A percentile compares a stretch with the other conserved stretches of the same genome.
Evolutionary conservation across 345 rosid genomes (phyloP).

Genomic region (Populus ilicifolia): DNA sequence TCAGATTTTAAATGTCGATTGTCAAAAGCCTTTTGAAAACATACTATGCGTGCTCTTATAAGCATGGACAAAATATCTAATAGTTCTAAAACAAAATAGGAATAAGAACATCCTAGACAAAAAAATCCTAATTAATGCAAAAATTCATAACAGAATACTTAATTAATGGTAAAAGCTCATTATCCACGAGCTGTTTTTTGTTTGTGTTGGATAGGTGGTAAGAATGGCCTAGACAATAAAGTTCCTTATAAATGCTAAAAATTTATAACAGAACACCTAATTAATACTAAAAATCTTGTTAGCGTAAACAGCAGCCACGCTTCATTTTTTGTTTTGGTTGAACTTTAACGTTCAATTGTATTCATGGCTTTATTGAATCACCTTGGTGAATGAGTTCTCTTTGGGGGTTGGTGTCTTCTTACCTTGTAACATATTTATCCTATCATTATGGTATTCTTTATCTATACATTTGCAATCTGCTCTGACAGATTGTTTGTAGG

Average conservation of each 20-base stretch:
- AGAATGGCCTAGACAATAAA: not conserved
- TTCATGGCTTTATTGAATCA: not conserved
- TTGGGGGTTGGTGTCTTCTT: not conserved
- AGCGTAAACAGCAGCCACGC: not conserved
- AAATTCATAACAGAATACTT: not conserved
- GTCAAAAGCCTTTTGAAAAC: not conserved
- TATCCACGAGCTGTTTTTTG: not conserved
- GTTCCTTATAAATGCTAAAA: not conserved
- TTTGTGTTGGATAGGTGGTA: not conserved
- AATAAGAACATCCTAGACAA: not conserved
- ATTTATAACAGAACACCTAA: not conserved
- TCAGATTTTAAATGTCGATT: not conserved
- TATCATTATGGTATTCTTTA: conserved; percentile 1
- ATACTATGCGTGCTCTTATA: not conserved
- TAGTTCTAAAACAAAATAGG: not conserved
- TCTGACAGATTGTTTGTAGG: conserved; percentile 24
- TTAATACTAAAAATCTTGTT: not conserved
- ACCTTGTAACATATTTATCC: not conserved
- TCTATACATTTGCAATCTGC: conserved; percentile 16
- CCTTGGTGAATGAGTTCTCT: not conserved
- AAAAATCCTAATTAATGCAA: too few relatives aligned
- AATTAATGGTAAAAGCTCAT: not conserved
- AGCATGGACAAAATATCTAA: not conserved
- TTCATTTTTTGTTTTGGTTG: not conserved
- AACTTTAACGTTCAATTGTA: not conserved